A percentile compares a stretch with the other conserved stretches of the same genome.
phyloP scores from a whole-genome alignment of 768 basidiomycete species.

The Tephrocybe sp. region DNA sequence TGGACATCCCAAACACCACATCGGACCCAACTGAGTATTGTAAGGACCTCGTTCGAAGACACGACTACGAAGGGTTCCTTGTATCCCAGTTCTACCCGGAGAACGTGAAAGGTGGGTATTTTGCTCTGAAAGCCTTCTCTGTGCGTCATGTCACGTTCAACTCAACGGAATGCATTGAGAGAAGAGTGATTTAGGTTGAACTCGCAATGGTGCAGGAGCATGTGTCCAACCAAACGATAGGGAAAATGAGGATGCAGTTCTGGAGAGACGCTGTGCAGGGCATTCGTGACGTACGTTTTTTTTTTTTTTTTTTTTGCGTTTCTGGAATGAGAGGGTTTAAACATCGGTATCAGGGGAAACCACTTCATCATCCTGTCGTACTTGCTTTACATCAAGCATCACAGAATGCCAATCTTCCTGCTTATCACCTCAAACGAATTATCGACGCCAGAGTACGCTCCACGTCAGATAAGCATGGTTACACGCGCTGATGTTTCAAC shows the following conservation, averaged over 20 bases:
- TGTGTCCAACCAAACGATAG: conserved; percentile 71
- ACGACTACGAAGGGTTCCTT: conserved; percentile 83
- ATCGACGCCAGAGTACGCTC: conserved; percentile 77
- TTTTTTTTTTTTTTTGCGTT: not conserved
- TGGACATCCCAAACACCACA: conserved; percentile 4
- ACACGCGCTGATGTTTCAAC: conserved; percentile 16
- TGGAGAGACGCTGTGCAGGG: conserved; percentile 81
- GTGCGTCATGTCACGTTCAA: conserved; percentile 45
- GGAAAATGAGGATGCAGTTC: conserved; percentile 85
- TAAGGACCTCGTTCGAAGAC: conserved; percentile 66
- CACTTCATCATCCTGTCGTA: conserved; percentile 80
- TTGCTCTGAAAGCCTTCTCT: conserved; percentile 81
- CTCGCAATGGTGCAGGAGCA: conserved; percentile 75
- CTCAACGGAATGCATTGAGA: conserved; percentile 1
- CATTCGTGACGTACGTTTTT: conserved; percentile 56
- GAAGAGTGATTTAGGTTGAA: conserved; percentile 54
- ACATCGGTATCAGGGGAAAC: conserved; percentile 52
- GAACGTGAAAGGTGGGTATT: conserved; percentile 64
- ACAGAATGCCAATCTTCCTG: conserved; percentile 47
- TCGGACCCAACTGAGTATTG: conserved; percentile 63
- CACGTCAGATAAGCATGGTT: conserved; percentile 1
- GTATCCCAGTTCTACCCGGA: conserved; percentile 71
- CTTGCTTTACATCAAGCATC: conserved; percentile 65
- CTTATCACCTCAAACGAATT: conserved; percentile 81
- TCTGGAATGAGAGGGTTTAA: conserved; percentile 8